Conservation (phyloP, 768 basidiomycete species). For the Leccinum aurantiacum region DNA sequence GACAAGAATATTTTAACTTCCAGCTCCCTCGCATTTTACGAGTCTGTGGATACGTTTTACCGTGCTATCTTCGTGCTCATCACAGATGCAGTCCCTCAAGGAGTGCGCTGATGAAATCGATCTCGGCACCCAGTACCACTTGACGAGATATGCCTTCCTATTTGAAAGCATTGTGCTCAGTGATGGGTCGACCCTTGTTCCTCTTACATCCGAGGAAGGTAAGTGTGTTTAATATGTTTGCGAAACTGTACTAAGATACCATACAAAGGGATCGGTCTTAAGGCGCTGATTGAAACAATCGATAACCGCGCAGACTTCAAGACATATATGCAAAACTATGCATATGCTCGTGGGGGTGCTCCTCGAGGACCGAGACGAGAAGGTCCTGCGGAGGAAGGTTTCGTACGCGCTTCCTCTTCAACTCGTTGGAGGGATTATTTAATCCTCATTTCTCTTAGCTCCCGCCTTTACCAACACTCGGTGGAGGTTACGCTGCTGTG, state of each 20-base stretch:
- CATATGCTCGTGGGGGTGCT: constrained; percentile 75
- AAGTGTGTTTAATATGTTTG: constrained; percentile 15
- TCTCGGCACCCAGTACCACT: constrained; percentile 95
- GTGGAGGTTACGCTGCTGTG: constrained; percentile 27
- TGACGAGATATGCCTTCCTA: constrained; percentile 91
- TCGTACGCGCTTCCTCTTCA: constrained; percentile 57
- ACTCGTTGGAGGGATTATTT: constrained; percentile 6
- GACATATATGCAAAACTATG: constrained; percentile 96
- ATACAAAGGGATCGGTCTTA: constrained; percentile 64
- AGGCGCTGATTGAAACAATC: constrained; percentile 84
- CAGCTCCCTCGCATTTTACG: constrained; percentile 92
- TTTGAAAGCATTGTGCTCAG: constrained; percentile 88
- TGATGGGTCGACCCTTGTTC: constrained; percentile 82
- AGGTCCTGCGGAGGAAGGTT: constrained; percentile 89
- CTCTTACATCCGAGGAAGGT: constrained; percentile 73
- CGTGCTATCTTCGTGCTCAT: constrained; percentile 10
- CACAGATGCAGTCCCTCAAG: constrained; percentile 67
- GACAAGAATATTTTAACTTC: constrained; percentile 98
- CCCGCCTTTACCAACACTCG: constrained; percentile 56
- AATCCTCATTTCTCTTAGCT: constrained; percentile 41
- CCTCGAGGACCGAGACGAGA: constrained; percentile 80
- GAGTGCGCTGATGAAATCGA: constrained; percentile 97
- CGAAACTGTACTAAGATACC: constrained; percentile 1
- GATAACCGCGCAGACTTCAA: constrained; percentile 96
- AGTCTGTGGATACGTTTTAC: constrained; percentile 47